Conservation (phyloP, 1,284 basidiomycete species). For the Irpex lacteus region DNA sequence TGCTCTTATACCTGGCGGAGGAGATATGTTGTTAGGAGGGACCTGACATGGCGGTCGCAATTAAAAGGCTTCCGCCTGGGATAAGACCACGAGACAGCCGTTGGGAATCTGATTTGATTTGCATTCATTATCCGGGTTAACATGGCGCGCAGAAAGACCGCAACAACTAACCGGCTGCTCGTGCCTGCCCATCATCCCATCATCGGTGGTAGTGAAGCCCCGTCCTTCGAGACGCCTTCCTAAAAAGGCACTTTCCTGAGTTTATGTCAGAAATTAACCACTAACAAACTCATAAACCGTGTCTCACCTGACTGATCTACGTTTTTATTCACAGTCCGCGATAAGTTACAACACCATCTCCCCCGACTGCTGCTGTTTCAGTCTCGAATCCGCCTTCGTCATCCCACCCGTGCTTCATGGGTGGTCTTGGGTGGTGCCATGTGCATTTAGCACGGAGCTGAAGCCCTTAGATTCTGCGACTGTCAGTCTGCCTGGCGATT, state of each 20-base stretch:
- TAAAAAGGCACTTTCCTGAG: background rate
- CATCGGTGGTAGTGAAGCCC: slow-evolving; percentile 4
- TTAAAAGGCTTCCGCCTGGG: background rate
- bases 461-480: background rate
- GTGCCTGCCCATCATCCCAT: slow-evolving; percentile 8
- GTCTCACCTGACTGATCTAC: too few species aligned
- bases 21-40: background rate
- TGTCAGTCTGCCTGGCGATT: background rate
- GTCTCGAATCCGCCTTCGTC: too few species aligned
- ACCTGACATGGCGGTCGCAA: background rate
- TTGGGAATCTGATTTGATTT: background rate
- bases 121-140: background rate
- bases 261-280: background rate
- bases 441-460: background rate
- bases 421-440: background rate
- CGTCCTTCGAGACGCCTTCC: background rate
- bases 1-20: background rate
- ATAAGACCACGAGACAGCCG: background rate
- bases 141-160: background rate
- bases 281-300: too few species aligned
- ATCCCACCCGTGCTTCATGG: too few species aligned
- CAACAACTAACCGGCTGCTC: background rate
- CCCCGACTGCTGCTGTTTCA: too few species aligned
- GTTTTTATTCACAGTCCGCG: too few species aligned
- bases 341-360: too few species aligned